Conservation (phyloP, 805 yeast genomes). For the Babjeviella inositovora region DNA sequence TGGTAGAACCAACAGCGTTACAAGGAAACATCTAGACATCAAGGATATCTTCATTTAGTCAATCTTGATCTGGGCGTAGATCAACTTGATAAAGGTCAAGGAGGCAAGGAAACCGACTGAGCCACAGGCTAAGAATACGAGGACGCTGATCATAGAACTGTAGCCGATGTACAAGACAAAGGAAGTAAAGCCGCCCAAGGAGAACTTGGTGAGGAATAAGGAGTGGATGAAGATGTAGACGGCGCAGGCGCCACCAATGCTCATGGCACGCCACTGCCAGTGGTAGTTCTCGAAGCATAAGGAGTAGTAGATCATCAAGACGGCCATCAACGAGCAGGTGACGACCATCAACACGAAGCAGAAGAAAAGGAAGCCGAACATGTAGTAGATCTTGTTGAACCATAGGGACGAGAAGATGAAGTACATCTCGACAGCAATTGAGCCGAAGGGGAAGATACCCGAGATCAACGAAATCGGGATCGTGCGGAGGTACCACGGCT, state of each 20-base stretch:
- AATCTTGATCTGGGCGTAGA: slow-evolving; percentile 75
- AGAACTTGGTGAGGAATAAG: slow-evolving; percentile 51
- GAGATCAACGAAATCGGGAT: slow-evolving; percentile 55
- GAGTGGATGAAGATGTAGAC: slow-evolving; percentile 77
- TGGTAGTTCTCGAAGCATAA: slow-evolving; percentile 83
- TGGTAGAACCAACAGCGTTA: no score
- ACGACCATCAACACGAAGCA: slow-evolving; percentile 71
- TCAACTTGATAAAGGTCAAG: slow-evolving; percentile 58
- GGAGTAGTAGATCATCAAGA: slow-evolving; percentile 68
- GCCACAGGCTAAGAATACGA: slow-evolving; percentile 75
- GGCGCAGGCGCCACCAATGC: slow-evolving; percentile 82
- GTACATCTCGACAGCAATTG: slow-evolving; percentile 89
- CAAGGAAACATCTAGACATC: no score
- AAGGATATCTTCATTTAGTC: no score
- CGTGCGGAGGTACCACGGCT: slow-evolving; percentile 69
- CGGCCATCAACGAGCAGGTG: slow-evolving; percentile 69
- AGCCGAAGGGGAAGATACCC: slow-evolving; percentile 89
- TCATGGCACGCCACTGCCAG: slow-evolving; percentile 94
- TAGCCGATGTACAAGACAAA: slow-evolving; percentile 73
- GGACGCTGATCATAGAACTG: slow-evolving; percentile 50
- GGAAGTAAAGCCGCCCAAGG: slow-evolving; percentile 60
- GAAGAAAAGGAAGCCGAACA: slow-evolving; percentile 93
- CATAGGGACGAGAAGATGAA: slow-evolving; percentile 83
- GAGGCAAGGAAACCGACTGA: slow-evolving; percentile 71
- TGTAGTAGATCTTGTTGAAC: slow-evolving; percentile 87